Evolutionary conservation across 2,329 filamentous ascomycete genomes (phyloP).

Genomic region (Epichloe scottii): DNA sequence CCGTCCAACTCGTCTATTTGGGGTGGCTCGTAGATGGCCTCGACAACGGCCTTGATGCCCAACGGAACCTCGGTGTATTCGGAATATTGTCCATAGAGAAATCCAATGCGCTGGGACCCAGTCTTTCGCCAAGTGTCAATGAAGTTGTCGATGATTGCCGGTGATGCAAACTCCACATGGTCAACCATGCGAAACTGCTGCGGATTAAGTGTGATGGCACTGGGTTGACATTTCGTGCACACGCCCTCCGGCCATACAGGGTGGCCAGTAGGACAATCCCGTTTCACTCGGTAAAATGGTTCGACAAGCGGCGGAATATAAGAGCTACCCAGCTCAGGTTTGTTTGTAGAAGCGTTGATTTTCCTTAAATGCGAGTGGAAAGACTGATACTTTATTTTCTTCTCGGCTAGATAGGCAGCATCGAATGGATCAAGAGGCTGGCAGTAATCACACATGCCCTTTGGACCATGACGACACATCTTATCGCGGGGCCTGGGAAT

Average conservation of each 20-base stretch:
- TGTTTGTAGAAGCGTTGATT: constrained; percentile 92
- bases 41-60: constrained; percentile 87
- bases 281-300: constrained; percentile 81
- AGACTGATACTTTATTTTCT: constrained; percentile 97
- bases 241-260: constrained; percentile 91
- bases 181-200: constrained; percentile 95
- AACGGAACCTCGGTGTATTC: constrained; percentile 89
- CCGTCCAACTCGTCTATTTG: constrained; percentile 84
- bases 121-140: constrained; percentile 86
- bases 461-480: constrained; percentile 92
- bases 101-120: constrained; percentile 73
- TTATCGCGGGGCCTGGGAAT: constrained; percentile 67
- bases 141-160: constrained; percentile 74
- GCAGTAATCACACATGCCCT: constrained; percentile 99
- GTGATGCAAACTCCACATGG: constrained; percentile 88
- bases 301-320: constrained; percentile 93
- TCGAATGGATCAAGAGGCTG: constrained; percentile 94
- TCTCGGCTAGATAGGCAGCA: constrained; percentile 75
- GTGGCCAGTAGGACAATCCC: constrained; percentile 85
- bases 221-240: constrained; percentile 95
- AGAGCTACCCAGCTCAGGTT: constrained; percentile 82
- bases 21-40: constrained; percentile 93
- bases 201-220: constrained; percentile 87
- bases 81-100: constrained; percentile 79
- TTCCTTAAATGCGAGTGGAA: constrained; percentile 93